These are phyloP conservation scores for Zymoseptoria passerinii DNA, from an alignment of 2,329 filamentous ascomycete genomes.

Conservation along the genomic window DNA sequence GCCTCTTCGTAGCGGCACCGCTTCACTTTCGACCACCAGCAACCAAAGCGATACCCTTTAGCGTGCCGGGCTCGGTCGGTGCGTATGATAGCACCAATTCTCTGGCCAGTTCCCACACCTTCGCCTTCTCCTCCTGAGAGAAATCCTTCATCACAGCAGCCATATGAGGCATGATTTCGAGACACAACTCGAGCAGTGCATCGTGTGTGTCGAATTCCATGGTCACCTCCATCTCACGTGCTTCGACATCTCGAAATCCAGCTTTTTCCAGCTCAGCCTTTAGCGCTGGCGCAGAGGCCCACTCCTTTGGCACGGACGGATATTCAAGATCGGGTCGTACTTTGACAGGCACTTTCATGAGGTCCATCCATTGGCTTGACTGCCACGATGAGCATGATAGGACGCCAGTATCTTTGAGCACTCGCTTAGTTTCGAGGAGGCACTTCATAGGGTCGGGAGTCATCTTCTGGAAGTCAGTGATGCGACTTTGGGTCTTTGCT, in stretches of 20 bases:
- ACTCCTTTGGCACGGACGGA: constrained; percentile 19
- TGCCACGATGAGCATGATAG: constrained; percentile 24
- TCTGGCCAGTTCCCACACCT: constrained; percentile 12
- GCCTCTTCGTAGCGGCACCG: background rate
- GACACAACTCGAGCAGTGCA: constrained; percentile 15
- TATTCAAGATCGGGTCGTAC: constrained; percentile 16
- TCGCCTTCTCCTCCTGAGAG: constrained; percentile 17
- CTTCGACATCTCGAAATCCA: constrained; percentile 22
- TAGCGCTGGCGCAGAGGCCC: constrained; percentile 16
- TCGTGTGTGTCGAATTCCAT: constrained; percentile 20
- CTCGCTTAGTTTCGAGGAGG: constrained; percentile 18
- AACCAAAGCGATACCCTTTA: constrained; percentile 22
- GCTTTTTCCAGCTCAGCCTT: constrained; percentile 21
- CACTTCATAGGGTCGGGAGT: constrained; percentile 18
- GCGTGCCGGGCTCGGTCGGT: constrained; percentile 19
- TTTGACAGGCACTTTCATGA: constrained; percentile 16
- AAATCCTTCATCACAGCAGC: constrained; percentile 17
- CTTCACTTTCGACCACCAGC: constrained; percentile 23
- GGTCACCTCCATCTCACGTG: constrained; percentile 17
- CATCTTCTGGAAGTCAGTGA: constrained; percentile 4
- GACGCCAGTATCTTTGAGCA: constrained; percentile 21
- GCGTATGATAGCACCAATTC: constrained; percentile 15
- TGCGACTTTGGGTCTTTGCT: background rate
- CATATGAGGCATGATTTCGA: constrained; percentile 21
- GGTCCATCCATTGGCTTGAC: constrained; percentile 22